Base-by-base conservation (phyloP, 2,329 filamentous ascomycete species). In the Bipolaris gigantea region DNA sequence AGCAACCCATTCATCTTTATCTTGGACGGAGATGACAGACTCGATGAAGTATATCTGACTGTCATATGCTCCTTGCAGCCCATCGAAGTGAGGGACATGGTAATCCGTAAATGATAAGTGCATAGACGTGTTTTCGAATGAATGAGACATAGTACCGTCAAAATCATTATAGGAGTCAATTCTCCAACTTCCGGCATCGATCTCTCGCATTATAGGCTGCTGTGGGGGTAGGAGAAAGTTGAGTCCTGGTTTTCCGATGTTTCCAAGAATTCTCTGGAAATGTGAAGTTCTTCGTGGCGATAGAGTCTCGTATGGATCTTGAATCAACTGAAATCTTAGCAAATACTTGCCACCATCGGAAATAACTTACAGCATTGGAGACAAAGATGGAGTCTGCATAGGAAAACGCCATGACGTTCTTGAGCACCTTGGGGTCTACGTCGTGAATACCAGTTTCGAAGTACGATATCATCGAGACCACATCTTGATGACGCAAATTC, bases 1-100 rank as follows among this genome's bases (percentile, higher is more conserved):
- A 33, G 41, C 42, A 18, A 52, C 27, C 49, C 49, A 52, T 34
- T 46, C 9, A 2, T 27, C 49, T 41, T 18, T 46, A 6, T 52
- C 49, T 18, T 40, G 25, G 13, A 47, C 49, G 1, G 34, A 46
- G 16, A 52, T 46, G 23, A 52, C 25, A 7, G 49, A 46, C 25
- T 52, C 42, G 2, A 52, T 18, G 13, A 43, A 19, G 25, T 32
- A 43, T 9, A 32, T 15, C 15, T 43, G 27, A 5, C 18, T 30
- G 10, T 33, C 40, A 13, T 15, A 19, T 7, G 16, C 9, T 43
- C 40, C 40, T 8, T 16, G 16, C 16, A 3, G 2, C 32, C 40
- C 40, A 3, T 43, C 27, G 15, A 19, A 19, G n/a, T 19, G 11
- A 13, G 40, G 40, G n/a, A 43, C 40, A 32, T 33, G 27, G 11